Percentiles rank a stretch among this genome's conserved stretches.
phyloP scores from a whole-genome alignment of 1,284 basidiomycete genomes.

The Cryptococcus floricola region DNA sequence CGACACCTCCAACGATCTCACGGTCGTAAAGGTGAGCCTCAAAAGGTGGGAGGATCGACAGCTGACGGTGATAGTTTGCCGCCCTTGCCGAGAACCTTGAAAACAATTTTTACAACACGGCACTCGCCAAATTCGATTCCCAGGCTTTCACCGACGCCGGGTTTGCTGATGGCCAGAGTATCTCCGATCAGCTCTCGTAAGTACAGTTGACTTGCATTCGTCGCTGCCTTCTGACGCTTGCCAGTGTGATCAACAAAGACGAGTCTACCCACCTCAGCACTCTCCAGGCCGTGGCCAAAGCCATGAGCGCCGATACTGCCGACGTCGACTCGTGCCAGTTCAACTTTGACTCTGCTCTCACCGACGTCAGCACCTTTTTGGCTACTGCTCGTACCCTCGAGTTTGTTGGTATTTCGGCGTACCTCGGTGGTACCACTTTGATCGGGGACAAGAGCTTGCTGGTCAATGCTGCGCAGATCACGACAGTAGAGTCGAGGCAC shows the following conservation, averaged over 20 bases:
- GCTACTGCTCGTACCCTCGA: constrained; percentile 69
- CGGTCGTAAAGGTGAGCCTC: constrained; percentile 10
- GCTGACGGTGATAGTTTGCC: constrained; percentile 56
- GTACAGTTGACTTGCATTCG: constrained; percentile 1
- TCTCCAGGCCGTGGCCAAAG: constrained; percentile 49
- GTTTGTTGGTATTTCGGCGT: constrained; percentile 65
- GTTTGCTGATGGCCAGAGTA: constrained; percentile 57
- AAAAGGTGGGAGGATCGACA: background rate
- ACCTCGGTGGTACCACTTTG: constrained; percentile 67
- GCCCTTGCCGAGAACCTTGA: constrained; percentile 70
- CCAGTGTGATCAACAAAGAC: constrained; percentile 60
- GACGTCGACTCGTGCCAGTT: constrained; percentile 60
- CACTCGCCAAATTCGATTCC: constrained; percentile 61
- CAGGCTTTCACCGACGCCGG: constrained; percentile 65
- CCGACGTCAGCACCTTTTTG: constrained; percentile 65
- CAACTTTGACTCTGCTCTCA: constrained; percentile 63
- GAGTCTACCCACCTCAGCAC: constrained; percentile 57
- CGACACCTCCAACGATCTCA: constrained; percentile 6
- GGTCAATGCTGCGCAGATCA: constrained; percentile 64
- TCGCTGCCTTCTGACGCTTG: background rate
- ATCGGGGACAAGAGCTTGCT: constrained; percentile 62
- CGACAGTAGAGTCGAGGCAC: constrained; percentile 65
- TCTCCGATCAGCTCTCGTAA: constrained; percentile 59
- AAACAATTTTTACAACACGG: constrained; percentile 64
- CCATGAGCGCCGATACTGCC: constrained; percentile 56